Base-by-base conservation (phyloP, 2,329 filamentous ascomycete genomes). In the Trichoderma endophyticum region DNA sequence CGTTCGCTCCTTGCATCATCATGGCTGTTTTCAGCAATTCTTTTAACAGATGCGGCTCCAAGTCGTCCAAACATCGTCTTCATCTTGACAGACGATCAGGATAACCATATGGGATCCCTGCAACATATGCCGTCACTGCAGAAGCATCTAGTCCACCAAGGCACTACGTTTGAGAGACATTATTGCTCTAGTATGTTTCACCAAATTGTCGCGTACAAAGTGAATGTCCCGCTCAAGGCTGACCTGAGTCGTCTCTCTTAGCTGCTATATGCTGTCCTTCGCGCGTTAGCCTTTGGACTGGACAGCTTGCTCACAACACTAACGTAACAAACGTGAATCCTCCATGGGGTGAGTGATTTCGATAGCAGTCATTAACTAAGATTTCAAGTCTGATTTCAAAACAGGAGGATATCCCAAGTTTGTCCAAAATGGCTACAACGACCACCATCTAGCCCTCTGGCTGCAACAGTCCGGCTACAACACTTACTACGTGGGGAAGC, bases 401-500 rank as follows among this genome's bases (percentile, higher is more conserved):
- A 3, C 26, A 83, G 80, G 81, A 32, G 81, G 81, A 4, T 93
- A 90, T 75, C 87, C 88, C 1, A 92, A 92, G 75, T 91, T 93
- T 71, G 81, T 93, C 15, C 82, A 82, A 3, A 84, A 91, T 67
- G 91, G 91, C 0, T 84, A 89, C 73, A 92, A 93, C 72, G 85
- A 90, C 1, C 86, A 90, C 43, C 93, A 91, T 73, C 84, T 93
- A 0, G 91, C 91, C 0, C 78, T 93, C 0, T 93, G 91, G 91
- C 80, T 94, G n/a, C 89, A 92, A 74, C 79, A 86, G 4, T 88
- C 87, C 0, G 91, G 90, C 0, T 93, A 93, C 77, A 87, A 88
- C 74, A 93, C 91, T 0, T 93, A 92, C 76, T 93, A 93, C 75
- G 88, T 88, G 0, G 92, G 90, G n/a, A 93, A 94, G 77, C 82